Base-by-base conservation (phyloP, 2,329 filamentous ascomycete genomes). In the Rutstroemia sp. region DNA sequence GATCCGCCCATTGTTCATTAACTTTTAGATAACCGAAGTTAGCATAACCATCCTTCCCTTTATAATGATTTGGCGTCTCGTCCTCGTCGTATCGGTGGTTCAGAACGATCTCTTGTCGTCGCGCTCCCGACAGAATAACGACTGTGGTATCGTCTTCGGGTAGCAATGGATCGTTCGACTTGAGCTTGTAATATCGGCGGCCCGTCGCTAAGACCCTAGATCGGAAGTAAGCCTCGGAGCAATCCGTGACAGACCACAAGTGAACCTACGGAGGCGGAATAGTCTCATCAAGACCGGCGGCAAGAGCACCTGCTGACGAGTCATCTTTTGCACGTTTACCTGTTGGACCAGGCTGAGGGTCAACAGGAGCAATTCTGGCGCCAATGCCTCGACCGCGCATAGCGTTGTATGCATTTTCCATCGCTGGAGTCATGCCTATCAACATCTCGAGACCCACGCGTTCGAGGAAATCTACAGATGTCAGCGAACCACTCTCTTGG, bases 1-100 rank as follows among this genome's bases (percentile, higher is more conserved):
- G 67, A 59, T 70, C 68, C 5, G 64, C 59, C 65, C 67, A 68
- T 39, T 19, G 34, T 12, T 58, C 61, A 21, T 63, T 61, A 23
- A 65, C 57, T 16, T 48, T 30, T 17, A 67, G 6, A 27, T 67
- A 69, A 5, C 68, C 68, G 55, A 65, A 68, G 34, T 67, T 65
- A 10, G 23, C 54, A 45, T 57, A 63, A 2, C 61, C 61, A 19
- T 59, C 42, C 19, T 63, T 51, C 4, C 59, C 62, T 49, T 62
- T 64, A 40, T 61, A 62, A 39, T 65, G 61, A 48, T 65, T 64
- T 12, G 30, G 49, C 2, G 27, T 45, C 34, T 38, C 38, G 8
- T 48, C 53, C 51, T 56, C 38, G 21, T 56, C 39, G 17, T 40
- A 48, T 19, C 44, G 40, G 19, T 45, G 25, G 25, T 56, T 42